Conservation (phyloP, 768 basidiomycete species). For the Podaxis carcinomalis region DNA sequence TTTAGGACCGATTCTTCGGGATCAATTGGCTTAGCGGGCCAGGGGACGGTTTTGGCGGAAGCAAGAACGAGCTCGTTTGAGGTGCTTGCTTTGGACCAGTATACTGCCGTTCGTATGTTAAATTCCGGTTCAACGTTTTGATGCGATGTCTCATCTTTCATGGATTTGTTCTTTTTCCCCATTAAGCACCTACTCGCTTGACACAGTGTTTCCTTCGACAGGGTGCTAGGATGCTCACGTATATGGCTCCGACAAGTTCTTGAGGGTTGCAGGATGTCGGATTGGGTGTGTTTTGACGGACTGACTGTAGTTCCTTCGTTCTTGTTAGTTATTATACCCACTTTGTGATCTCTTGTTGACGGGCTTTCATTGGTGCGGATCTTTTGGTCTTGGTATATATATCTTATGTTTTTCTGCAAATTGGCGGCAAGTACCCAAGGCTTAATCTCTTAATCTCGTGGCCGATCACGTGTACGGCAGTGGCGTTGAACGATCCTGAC, state of each 20-base stretch:
- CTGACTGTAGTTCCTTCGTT: neutral
- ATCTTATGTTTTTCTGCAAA: neutral
- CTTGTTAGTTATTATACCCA: neutral
- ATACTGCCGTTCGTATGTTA: constrained; percentile 73
- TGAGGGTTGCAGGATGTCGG: neutral
- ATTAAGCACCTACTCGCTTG: constrained; percentile 41
- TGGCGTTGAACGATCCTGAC: neutral
- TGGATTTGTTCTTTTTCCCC: constrained; percentile 2
- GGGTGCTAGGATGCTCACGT: constrained; percentile 47
- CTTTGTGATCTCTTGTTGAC: neutral
- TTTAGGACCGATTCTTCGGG: constrained; percentile 42
- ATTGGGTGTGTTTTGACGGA: neutral
- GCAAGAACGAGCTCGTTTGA: constrained; percentile 76
- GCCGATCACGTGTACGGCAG: neutral
- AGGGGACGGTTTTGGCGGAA: constrained; percentile 65
- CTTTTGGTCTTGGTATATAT: neutral
- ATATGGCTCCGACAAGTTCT: constrained; percentile 19
- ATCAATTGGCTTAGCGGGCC: constrained; percentile 35
- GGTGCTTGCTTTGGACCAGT: constrained; percentile 67
- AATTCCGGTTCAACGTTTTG: constrained; percentile 12
- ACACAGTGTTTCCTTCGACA: constrained; percentile 51
- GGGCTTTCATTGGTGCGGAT: neutral
- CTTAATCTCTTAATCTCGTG: neutral
- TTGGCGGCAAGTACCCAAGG: neutral
- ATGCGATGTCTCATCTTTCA: neutral